A percentile compares a stretch with the other conserved stretches of the same genome.
These are phyloP conservation scores for Cinnamomum micranthum DNA, from an alignment of 164 flowering plant species.

Conservation along the genomic window DNA sequence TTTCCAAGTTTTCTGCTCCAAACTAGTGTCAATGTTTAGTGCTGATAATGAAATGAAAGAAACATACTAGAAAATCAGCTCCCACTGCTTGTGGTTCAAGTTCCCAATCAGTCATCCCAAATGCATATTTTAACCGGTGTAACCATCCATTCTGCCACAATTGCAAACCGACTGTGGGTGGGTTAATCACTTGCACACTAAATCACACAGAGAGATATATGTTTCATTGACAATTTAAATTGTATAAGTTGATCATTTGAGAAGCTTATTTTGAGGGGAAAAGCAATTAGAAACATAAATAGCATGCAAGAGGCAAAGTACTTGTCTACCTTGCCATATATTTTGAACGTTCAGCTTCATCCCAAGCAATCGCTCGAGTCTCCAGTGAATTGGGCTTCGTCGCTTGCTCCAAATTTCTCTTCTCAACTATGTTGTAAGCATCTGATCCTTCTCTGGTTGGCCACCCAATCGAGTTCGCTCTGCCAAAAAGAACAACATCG, in stretches of 20 bases:
- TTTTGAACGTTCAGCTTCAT: constrained; percentile 91
- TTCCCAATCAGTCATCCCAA: not conserved
- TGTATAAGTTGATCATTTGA: not conserved
- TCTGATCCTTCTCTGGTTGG: constrained; percentile 26
- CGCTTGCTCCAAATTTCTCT: constrained; percentile 29
- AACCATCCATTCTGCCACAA: not conserved
- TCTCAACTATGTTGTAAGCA: constrained; percentile 15
- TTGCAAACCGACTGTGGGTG: not conserved
- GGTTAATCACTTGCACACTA: not conserved
- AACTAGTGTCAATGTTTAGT: not conserved
- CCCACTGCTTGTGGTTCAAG: not conserved
- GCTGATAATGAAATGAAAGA: not conserved
- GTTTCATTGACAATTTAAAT: not conserved
- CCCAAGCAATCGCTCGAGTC: constrained; percentile 85
- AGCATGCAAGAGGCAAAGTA: not conserved
- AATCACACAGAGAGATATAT: not conserved
- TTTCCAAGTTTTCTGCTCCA: not conserved
- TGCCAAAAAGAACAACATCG: constrained; percentile 17
- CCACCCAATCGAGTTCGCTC: constrained; percentile 23
- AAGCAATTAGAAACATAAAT: not conserved
- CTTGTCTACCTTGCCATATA: constrained; percentile 73
- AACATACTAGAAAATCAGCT: not conserved
- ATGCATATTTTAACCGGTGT: not conserved
- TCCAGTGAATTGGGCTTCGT: constrained; percentile 53
- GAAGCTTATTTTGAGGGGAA: not conserved